phyloP scores from a whole-genome alignment of 176 grass and related monocot genomes.

The Eragrostis nindensis region DNA sequence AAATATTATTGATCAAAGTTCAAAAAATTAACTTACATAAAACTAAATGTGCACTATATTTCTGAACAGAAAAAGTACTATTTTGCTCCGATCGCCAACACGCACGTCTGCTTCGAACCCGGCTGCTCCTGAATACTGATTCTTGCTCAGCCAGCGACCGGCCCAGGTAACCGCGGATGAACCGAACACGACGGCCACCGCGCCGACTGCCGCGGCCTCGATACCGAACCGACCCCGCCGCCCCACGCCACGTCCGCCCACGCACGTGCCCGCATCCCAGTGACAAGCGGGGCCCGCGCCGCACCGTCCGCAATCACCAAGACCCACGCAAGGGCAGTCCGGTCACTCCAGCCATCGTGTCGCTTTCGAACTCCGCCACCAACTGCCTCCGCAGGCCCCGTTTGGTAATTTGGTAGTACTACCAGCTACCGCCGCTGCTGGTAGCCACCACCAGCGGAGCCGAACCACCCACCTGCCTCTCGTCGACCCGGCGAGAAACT shows the following conservation, averaged over 20 bases:
- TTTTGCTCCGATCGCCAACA: background rate
- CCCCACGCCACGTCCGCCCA: too few species aligned
- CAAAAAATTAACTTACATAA: too few species aligned
- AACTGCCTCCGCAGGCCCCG: slow-evolving; percentile 25
- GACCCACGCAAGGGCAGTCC: slow-evolving; percentile 18
- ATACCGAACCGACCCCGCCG: too few species aligned
- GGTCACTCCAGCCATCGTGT: background rate
- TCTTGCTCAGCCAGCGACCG: background rate
- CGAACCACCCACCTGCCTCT: background rate
- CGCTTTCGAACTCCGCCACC: slow-evolving; percentile 29
- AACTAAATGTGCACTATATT: too few species aligned
- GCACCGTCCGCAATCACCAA: background rate
- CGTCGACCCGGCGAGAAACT: background rate
- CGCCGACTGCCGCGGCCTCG: background rate
- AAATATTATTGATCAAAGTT: too few species aligned
- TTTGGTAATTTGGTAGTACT: background rate
- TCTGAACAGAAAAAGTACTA: too few species aligned
- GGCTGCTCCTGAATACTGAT: background rate
- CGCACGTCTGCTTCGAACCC: background rate
- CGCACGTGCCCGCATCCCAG: too few species aligned
- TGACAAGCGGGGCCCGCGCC: too few species aligned
- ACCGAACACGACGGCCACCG: too few species aligned
- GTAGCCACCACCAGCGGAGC: background rate
- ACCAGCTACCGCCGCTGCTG: background rate
- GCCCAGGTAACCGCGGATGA: too few species aligned